A percentile compares a stretch with the other conserved stretches of the same genome.
phyloP scores from a whole-genome alignment of 345 rosid species.

The Clausena lansium region DNA sequence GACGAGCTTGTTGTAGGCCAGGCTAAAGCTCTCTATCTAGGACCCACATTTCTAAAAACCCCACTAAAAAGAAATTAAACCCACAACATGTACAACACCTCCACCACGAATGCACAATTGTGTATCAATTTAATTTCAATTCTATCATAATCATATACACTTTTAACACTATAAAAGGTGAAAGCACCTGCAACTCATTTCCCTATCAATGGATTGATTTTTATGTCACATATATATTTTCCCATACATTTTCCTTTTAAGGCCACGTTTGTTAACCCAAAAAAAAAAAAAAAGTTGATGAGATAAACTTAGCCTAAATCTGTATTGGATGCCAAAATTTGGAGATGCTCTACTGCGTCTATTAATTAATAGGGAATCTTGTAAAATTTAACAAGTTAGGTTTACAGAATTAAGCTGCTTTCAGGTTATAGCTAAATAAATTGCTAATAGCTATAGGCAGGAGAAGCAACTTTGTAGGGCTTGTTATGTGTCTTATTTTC shows the following conservation, averaged over 20 bases:
- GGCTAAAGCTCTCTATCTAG: slow-evolving; percentile 37
- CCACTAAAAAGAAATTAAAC: slow-evolving; percentile 6
- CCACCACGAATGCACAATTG: slow-evolving; percentile 21
- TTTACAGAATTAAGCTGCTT: slow-evolving; percentile 1
- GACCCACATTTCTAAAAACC: slow-evolving; percentile 35
- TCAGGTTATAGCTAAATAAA: background rate
- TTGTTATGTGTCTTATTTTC: slow-evolving; percentile 4
- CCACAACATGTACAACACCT: slow-evolving; percentile 4
- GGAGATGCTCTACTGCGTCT: slow-evolving; percentile 17
- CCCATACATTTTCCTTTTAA: slow-evolving; percentile 6
- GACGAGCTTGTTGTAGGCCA: slow-evolving; percentile 62
- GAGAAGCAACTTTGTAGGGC: background rate
- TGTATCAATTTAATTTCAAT: slow-evolving; percentile 1
- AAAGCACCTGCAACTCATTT: slow-evolving; percentile 29
- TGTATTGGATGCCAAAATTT: slow-evolving; percentile 24
- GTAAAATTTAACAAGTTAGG: background rate
- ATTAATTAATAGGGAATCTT: slow-evolving; percentile 23
- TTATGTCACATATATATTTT: slow-evolving; percentile 21
- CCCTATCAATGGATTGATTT: slow-evolving; percentile 17
- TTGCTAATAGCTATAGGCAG: background rate
- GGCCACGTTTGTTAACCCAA: background rate
- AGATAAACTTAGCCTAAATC: background rate
- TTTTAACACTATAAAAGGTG: slow-evolving; percentile 16
- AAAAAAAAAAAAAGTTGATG: slow-evolving; percentile 6
- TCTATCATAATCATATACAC: slow-evolving; percentile 38